Percentiles rank a stretch among this genome's conserved stretches.
These are phyloP conservation scores for Talaromyces proteolyticus DNA, from an alignment of 495 filamentous ascomycete species.

Conservation along the genomic window DNA sequence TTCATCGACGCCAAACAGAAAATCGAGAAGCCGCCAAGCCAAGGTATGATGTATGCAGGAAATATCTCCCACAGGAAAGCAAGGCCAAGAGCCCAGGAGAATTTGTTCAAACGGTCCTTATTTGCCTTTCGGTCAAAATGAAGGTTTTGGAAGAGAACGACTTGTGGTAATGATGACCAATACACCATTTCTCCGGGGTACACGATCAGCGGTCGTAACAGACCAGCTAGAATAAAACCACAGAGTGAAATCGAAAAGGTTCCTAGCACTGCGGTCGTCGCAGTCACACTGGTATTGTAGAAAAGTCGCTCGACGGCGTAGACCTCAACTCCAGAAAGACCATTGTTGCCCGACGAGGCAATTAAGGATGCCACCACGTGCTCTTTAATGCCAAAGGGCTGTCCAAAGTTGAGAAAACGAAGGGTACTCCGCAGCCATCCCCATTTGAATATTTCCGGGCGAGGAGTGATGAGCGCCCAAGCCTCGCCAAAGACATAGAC, in stretches of 20 bases:
- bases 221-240: conserved; percentile 29
- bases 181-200: conserved; percentile 15
- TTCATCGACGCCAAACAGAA: conserved; percentile 35
- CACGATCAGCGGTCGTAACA: conserved; percentile 11
- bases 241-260: conserved; percentile 38
- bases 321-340: conserved; percentile 23
- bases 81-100: conserved; percentile 15
- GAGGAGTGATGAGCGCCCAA: conserved; percentile 16
- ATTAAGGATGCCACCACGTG: conserved; percentile 37
- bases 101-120: conserved; percentile 11
- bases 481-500: conserved; percentile 19
- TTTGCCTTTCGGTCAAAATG: conserved; percentile 8
- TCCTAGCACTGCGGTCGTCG: conserved; percentile 29
- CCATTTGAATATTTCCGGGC: conserved; percentile 12
- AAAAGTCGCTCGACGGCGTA: conserved; percentile 38
- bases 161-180: conserved; percentile 12
- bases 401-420: conserved; percentile 27
- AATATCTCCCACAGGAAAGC: conserved; percentile 38
- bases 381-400: conserved; percentile 37
- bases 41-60: conserved; percentile 41
- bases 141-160: conserved; percentile 9
- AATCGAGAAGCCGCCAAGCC: conserved; percentile 41
- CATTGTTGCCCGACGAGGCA: conserved; percentile 30
- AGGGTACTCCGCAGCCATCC: conserved; percentile 14
- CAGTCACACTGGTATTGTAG: conserved; percentile 30